phyloP scores from a whole-genome alignment of 768 basidiomycete species.

The Boletus tomentosulus region DNA sequence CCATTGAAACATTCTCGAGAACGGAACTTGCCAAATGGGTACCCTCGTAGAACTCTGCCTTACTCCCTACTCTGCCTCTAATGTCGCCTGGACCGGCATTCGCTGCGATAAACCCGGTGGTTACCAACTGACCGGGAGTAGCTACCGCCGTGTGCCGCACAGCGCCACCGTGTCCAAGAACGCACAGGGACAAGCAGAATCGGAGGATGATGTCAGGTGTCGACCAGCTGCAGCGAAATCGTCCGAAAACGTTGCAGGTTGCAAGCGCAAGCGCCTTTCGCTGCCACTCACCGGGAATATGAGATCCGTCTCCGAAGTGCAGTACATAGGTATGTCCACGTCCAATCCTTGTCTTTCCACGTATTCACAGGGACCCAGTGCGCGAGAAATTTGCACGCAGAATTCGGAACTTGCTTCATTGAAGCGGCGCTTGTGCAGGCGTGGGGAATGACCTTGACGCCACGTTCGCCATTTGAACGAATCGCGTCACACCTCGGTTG shows the following conservation, averaged over 20 bases:
- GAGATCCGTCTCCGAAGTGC: neutral
- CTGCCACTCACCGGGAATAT: no score
- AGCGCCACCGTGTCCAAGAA: neutral
- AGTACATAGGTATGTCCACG: neutral
- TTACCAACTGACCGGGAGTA: neutral
- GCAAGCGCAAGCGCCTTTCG: neutral
- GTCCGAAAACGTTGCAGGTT: neutral
- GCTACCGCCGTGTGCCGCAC: neutral
- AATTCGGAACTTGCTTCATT: neutral
- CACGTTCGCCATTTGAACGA: neutral
- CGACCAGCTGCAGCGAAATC: no score
- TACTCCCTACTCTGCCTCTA: neutral
- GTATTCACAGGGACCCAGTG: neutral
- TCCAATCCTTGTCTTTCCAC: neutral
- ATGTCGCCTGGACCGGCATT: neutral
- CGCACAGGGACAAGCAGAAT: neutral
- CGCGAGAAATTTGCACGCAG: neutral
- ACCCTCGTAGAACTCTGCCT: neutral
- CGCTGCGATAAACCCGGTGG: neutral
- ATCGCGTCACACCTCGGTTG: neutral
- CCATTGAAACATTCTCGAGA: neutral
- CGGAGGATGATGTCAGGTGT: neutral
- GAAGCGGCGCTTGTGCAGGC: neutral
- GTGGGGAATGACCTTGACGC: neutral
- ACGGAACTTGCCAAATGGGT: neutral